Base-by-base conservation (phyloP, 768 basidiomycete genomes). In the Lactifluus volemus region DNA sequence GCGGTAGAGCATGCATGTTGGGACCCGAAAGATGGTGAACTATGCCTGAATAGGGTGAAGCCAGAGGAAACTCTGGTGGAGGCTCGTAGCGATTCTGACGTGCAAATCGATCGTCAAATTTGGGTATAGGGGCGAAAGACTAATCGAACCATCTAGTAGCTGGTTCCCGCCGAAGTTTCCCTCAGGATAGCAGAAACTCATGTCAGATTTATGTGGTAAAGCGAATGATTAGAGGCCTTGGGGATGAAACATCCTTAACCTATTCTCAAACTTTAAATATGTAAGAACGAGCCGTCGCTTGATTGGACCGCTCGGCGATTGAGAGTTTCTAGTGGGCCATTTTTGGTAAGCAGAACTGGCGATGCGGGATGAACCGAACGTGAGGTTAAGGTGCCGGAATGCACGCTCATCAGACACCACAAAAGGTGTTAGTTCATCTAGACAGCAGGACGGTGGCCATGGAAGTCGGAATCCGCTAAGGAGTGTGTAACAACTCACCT, bases 21-120 rank as follows among this genome's bases (percentile, higher is more conserved):
- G 84, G 85, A 86, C 84, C 86, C 84, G 84, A 87, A 88, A 86
- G 84, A 87, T 87, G 85, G 85, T 87, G 85, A 87, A 87, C 84
- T 87, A 87, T 88, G 84, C 80, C 78, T 86, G 85, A 84, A 83
- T 85, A 88, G 85, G 85, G 85, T 80, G 84, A 88, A 89, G 88
- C 86, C 88, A 89, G 87, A 86, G 88, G 86, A 89, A 89, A 90
- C 88, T 87, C 87, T 89, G 88, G 86, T 89, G 87, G 87, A 89
- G 85, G 88, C 85, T 87, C 84, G 84, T 86, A 89, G 88, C 86
- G 84, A 85, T 90, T 89, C 88, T 90, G 88, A 89, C 85, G 85
- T 89, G 88, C 88, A 90, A 89, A 89, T 89, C 86, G 84, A 88
- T 89, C 84, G 87, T 89, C 84, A 78, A 87, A 89, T 85, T 87